A percentile compares a stretch with the other conserved stretches of the same genome.
Evolutionary conservation across 352 stramenopile species (phyloP).

Genomic region (Globisporangium acanthophoron): DNA sequence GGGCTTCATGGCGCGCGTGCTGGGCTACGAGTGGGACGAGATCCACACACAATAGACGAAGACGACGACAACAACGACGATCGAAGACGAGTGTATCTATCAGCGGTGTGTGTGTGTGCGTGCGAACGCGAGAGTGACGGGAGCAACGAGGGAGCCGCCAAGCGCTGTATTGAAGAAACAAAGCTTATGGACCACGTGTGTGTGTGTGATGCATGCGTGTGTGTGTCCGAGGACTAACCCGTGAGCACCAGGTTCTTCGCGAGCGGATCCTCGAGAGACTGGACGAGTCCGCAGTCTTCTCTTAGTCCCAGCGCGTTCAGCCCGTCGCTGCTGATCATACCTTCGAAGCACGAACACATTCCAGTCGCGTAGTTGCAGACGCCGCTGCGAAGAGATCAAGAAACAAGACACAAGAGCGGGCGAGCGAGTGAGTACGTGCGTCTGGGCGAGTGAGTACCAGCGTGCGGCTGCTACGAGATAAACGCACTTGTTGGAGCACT

Average conservation of each 20-base stretch:
- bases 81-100: constrained; percentile 11
- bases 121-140: neutral
- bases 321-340: constrained; percentile 63
- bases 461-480: neutral
- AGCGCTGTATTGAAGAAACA: too few relatives aligned
- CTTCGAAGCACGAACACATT: constrained; percentile 57
- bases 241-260: constrained; percentile 20
- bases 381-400: constrained; percentile 22
- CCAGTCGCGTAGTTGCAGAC: constrained; percentile 54
- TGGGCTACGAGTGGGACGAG: constrained; percentile 86
- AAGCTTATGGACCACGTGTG: too few relatives aligned
- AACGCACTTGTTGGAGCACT: constrained; percentile 73
- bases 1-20: constrained; percentile 74
- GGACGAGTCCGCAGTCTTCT: constrained; percentile 59
- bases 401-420: neutral
- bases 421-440: neutral
- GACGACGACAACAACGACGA: neutral
- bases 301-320: constrained; percentile 36
- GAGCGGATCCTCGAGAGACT: constrained; percentile 35
- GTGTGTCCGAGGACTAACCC: constrained; percentile 4
- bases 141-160: neutral
- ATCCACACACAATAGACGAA: constrained; percentile 15
- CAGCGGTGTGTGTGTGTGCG: neutral
- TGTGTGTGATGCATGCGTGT: neutral
- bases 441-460: neutral